These are phyloP conservation scores for Venturia pyrina DNA, from an alignment of 2,329 filamentous ascomycete genomes.

Conservation along the genomic window DNA sequence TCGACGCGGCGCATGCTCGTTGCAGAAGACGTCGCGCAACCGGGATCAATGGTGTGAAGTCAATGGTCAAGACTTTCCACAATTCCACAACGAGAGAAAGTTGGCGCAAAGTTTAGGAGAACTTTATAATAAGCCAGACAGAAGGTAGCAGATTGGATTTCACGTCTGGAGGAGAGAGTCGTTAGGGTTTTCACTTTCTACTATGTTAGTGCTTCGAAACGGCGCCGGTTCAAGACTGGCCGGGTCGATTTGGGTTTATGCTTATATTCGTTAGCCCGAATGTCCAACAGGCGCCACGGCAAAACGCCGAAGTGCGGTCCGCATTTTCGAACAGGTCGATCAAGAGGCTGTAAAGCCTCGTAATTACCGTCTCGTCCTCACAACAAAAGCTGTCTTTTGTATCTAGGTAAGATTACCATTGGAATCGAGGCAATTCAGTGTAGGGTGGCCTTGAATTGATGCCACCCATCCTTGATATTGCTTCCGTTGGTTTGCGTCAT, in stretches of 20 bases:
- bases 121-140: background rate
- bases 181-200: slow-evolving; percentile 2
- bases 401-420: background rate
- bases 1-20: background rate
- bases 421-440: background rate
- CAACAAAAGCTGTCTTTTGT: background rate
- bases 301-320: background rate
- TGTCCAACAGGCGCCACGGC: background rate
- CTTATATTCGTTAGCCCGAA: background rate
- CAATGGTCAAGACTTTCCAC: background rate
- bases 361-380: background rate
- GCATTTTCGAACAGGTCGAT: background rate
- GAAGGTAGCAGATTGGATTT: background rate
- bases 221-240: background rate
- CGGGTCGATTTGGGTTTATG: background rate
- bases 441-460: background rate
- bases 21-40: background rate
- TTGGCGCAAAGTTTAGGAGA: background rate
- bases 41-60: background rate
- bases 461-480: background rate
- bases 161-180: background rate
- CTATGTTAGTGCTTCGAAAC: background rate
- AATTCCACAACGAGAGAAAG: background rate
- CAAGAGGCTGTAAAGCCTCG: background rate
- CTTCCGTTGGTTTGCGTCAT: background rate